These are phyloP conservation scores for Globisporangium viniferum DNA, from an alignment of 352 stramenopile species.

Conservation along the genomic window DNA sequence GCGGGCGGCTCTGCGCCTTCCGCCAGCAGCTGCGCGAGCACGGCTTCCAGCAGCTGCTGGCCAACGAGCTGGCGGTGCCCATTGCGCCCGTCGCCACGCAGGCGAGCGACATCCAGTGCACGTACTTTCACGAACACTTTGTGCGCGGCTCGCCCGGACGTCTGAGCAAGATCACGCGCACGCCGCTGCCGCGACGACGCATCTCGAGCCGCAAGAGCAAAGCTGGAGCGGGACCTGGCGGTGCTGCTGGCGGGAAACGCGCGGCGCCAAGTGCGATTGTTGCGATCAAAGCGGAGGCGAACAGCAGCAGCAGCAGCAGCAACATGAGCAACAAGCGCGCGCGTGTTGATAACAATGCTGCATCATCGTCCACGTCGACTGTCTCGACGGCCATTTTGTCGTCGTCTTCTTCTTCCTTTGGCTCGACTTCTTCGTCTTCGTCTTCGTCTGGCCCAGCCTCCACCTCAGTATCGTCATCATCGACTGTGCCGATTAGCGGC, in stretches of 20 bases:
- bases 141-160: conserved; percentile 36
- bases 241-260: background rate
- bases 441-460: background rate
- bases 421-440: background rate
- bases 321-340: conserved; percentile 22
- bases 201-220: conserved; percentile 20
- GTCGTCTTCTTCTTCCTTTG: background rate
- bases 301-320: background rate
- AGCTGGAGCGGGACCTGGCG: background rate
- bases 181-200: conserved; percentile 32
- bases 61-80: background rate
- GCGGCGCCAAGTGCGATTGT: background rate
- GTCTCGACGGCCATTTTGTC: background rate
- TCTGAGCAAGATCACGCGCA: conserved; percentile 39
- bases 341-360: background rate
- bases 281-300: background rate
- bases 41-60: conserved; percentile 38
- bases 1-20: conserved; percentile 57
- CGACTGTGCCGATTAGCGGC: background rate
- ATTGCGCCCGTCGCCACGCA: conserved; percentile 7
- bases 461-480: background rate
- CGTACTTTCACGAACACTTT: conserved; percentile 45
- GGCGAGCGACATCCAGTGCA: conserved; percentile 1
- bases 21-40: conserved; percentile 69
- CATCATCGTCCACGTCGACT: background rate